These are phyloP conservation scores for Yarrowia galli DNA, from an alignment of 1,139 yeast species.

Conservation along the genomic window DNA sequence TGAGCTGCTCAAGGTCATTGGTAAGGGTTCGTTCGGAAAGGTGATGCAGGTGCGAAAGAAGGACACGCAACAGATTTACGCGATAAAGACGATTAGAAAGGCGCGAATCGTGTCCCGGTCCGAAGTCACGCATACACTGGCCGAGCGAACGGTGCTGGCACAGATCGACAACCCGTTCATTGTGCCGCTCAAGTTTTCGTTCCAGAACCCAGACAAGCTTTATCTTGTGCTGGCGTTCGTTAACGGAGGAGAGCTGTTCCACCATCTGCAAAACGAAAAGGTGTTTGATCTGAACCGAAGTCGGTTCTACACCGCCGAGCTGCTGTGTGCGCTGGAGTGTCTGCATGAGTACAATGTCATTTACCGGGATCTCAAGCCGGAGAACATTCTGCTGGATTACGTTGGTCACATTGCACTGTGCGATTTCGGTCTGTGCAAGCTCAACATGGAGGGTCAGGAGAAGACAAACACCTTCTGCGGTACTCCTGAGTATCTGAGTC, in stretches of 20 bases:
- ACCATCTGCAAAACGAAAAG: slow-evolving; percentile 91
- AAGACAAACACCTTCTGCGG: slow-evolving; percentile 96
- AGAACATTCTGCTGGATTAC: slow-evolving; percentile 88
- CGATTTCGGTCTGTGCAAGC: slow-evolving; percentile 94
- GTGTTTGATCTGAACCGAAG: slow-evolving; percentile 88
- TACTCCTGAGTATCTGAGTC: slow-evolving; percentile 95
- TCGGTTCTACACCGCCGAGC: slow-evolving; percentile 91
- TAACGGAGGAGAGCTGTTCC: slow-evolving; percentile 96
- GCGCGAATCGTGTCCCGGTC: slow-evolving; percentile 92
- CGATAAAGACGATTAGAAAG: slow-evolving; percentile 89
- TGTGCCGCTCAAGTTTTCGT: slow-evolving; percentile 94
- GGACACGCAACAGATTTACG: slow-evolving; percentile 93
- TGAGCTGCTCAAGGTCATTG: slow-evolving; percentile 90
- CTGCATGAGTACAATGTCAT: slow-evolving; percentile 89
- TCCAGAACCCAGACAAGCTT: slow-evolving; percentile 93
- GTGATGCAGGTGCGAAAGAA: slow-evolving; percentile 98
- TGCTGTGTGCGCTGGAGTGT: slow-evolving; percentile 89
- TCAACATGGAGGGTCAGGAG: slow-evolving; percentile 87
- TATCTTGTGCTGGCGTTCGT: slow-evolving; percentile 90
- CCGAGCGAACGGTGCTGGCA: slow-evolving; percentile 94
- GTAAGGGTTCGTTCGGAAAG: slow-evolving; percentile 97
- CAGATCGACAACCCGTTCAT: slow-evolving; percentile 95
- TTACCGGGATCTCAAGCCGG: slow-evolving; percentile 95
- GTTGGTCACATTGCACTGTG: slow-evolving; percentile 98
- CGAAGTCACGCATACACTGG: slow-evolving; percentile 95